Base-by-base conservation (phyloP, 2,329 filamentous ascomycete species). In the Fusarium sp. region DNA sequence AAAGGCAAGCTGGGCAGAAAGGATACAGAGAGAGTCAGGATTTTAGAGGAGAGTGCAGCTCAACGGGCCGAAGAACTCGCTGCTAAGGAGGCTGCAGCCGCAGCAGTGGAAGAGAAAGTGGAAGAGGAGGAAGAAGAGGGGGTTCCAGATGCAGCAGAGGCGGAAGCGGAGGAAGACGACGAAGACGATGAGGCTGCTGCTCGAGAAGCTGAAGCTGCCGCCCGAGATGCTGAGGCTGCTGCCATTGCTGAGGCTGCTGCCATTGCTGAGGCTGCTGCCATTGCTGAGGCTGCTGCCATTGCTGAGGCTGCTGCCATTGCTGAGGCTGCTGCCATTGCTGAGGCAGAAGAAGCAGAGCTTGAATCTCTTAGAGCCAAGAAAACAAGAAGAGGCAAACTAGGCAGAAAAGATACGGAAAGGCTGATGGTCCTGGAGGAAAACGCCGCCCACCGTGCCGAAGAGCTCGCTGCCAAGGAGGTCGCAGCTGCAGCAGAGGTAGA, bases 1-100 rank as follows among this genome's bases (percentile, higher is more conserved):
- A 78, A 78, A 61, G 68, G 68, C 38, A 67, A 58, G 10, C 47
- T 70, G 26, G 67, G 67, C 12, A 63, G 55, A 32, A 70, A 70
- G 31, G 67, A 70, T 22, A 58, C 57, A 5, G 67, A 70, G 5
- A 50, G 67, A n/a, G 53, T 63, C 26, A 40, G 25, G 1, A n/a
- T 50, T 5, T 31, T 70, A 4, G 52, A 52, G 36, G 60, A 57
- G 12, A 64, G 51, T 13, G 56, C 47, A 11, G 48, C 56, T 19
- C 46, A 54, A 13, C 69, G 67, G 5, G 61, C 64, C 11, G 51
- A 61, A 26, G 70, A 76, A 72, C 61, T 70, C 60, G 59, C 61
- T 28, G 67, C 39, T 4, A 45, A 36, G n/a, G 49, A 53, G 22
- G 58, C 58, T 24, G 22, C 58, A 32, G 7, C 53, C 28, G 42